Conservation (phyloP, 495 filamentous ascomycete species). For the Extremus antarcticus region DNA sequence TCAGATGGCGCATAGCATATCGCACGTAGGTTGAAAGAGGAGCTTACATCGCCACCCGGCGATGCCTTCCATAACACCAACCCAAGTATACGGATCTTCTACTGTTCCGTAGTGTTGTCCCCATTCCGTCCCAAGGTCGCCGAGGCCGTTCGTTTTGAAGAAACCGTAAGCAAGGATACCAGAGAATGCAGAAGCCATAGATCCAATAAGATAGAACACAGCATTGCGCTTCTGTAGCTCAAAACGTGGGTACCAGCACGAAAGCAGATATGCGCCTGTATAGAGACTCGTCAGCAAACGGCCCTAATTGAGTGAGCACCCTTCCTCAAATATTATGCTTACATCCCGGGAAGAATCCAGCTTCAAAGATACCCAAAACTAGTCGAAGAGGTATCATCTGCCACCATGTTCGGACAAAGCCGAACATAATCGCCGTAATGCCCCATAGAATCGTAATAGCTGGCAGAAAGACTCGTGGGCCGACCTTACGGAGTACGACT, state of each 20-base stretch:
- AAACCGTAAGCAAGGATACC: slow-evolving; percentile 23
- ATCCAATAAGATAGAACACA: slow-evolving; percentile 23
- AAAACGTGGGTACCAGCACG: slow-evolving; percentile 17
- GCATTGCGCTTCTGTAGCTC: slow-evolving; percentile 18
- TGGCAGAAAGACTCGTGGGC: slow-evolving; percentile 17
- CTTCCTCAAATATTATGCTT: no score
- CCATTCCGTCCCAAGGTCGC: slow-evolving; percentile 1
- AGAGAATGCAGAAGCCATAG: slow-evolving; percentile 18
- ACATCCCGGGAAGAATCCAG: slow-evolving; percentile 19
- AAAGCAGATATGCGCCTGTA: slow-evolving; percentile 15
- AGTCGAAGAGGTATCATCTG: slow-evolving; percentile 9
- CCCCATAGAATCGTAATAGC: slow-evolving; percentile 6
- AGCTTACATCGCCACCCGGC: slow-evolving; percentile 14
- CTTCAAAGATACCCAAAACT: slow-evolving; percentile 16
- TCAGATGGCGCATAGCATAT: neutral
- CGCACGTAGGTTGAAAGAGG: no score
- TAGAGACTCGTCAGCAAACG: no score
- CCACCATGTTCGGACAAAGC: slow-evolving; percentile 11
- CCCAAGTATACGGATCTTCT: neutral
- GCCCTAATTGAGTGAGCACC: no score
- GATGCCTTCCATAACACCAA: slow-evolving; percentile 10
- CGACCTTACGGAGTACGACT: slow-evolving; percentile 11
- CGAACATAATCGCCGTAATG: slow-evolving; percentile 10
- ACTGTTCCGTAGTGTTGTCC: slow-evolving; percentile 12
- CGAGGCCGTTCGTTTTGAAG: slow-evolving; percentile 14